Conservation (phyloP, 371 early-diverging fungal genomes). For the Apophysomyces variabilis region DNA sequence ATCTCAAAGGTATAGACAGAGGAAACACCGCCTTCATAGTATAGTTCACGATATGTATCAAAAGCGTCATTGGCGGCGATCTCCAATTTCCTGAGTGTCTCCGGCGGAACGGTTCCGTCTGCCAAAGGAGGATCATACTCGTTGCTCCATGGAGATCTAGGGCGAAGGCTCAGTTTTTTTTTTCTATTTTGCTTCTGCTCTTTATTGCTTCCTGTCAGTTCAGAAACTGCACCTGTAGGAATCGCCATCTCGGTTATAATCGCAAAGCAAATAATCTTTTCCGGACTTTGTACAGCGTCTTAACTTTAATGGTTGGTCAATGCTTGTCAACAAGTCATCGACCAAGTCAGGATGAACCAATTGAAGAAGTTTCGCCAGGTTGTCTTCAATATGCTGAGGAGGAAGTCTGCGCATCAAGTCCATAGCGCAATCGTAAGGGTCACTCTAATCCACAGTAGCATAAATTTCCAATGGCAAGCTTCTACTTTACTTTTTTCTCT, state of each 20-base stretch:
- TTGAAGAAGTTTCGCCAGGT: constrained; percentile 82
- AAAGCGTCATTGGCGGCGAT: constrained; percentile 95
- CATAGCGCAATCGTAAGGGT: constrained; percentile 87
- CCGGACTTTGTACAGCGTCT: constrained; percentile 74
- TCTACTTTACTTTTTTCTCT: constrained; percentile 10
- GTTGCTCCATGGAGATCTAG: constrained; percentile 96
- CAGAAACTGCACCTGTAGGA: constrained; percentile 75
- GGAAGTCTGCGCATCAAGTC: constrained; percentile 98
- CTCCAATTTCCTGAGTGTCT: constrained; percentile 86
- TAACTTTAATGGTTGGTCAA: constrained; percentile 95
- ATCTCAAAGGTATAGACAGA: constrained; percentile 85
- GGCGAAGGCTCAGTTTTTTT: background rate
- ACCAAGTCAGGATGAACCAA: constrained; percentile 83
- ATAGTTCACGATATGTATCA: constrained; percentile 93
- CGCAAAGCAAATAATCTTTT: constrained; percentile 88
- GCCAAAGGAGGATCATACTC: constrained; percentile 88
- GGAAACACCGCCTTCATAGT: constrained; percentile 96
- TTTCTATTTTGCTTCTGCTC: background rate
- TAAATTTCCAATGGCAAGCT: no score
- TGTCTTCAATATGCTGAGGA: constrained; percentile 90
- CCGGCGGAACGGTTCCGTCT: constrained; percentile 83
- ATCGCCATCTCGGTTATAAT: constrained; percentile 96
- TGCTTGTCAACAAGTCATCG: constrained; percentile 87
- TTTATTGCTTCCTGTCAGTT: no score
- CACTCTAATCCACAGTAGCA: constrained; percentile 19